phyloP scores from a whole-genome alignment of 441 rosid genomes.

The Populus tomentosa region DNA sequence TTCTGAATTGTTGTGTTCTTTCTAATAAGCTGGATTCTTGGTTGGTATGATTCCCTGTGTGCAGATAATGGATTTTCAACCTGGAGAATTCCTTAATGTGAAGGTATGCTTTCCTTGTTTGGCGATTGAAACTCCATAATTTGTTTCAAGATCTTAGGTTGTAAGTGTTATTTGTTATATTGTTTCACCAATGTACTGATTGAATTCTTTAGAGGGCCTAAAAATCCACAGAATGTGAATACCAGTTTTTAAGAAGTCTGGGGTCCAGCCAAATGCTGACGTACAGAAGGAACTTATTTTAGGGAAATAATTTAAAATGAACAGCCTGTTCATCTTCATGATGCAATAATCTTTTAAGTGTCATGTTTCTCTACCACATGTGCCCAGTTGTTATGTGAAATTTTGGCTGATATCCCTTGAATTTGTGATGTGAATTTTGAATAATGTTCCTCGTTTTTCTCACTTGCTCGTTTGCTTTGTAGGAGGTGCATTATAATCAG shows the following conservation, averaged over 20 bases:
- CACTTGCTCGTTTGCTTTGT: conserved; percentile 19
- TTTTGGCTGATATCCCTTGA: neutral
- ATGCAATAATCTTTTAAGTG: neutral
- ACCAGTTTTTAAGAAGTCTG: neutral
- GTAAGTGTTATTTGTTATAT: neutral
- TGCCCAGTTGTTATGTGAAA: neutral
- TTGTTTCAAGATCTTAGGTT: conserved; percentile 9
- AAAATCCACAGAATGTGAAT: neutral
- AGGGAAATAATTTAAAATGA: neutral
- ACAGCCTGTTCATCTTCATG: neutral
- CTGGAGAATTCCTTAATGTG: conserved; percentile 89
- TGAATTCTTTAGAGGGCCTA: neutral
- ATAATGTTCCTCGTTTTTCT: neutral
- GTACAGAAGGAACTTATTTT: neutral
- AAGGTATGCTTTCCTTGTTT: conserved; percentile 46
- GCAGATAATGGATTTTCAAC: conserved; percentile 96
- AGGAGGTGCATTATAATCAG: conserved; percentile 97
- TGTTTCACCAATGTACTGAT: neutral
- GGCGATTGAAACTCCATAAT: conserved; percentile 13
- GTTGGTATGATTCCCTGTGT: conserved; percentile 5
- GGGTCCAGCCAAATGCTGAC: neutral
- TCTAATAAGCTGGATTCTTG: conserved; percentile 1
- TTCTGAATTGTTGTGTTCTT: neutral
- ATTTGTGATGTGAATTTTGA: neutral
- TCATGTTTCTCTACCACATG: neutral